Conservation (phyloP, 2,329 filamentous ascomycete species). For the Colletotrichum melonis region DNA sequence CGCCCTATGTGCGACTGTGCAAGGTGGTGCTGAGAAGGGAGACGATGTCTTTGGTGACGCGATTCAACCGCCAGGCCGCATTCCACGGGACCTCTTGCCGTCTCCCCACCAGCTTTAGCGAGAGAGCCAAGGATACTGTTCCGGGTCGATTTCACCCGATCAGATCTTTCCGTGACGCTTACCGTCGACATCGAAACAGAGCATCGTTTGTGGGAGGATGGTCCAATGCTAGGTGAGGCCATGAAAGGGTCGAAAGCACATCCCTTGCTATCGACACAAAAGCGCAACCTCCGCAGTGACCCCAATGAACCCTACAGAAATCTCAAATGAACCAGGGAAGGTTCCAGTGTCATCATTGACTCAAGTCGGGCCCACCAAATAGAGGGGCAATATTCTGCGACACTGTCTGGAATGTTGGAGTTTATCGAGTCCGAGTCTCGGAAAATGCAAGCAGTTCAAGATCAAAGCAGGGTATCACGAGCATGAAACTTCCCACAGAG, state of each 20-base stretch:
- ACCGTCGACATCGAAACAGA: background rate
- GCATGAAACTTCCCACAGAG: too few species aligned
- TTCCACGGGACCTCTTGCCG: background rate
- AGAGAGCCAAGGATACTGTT: background rate
- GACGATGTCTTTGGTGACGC: background rate
- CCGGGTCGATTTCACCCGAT: too few species aligned
- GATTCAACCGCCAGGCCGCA: background rate
- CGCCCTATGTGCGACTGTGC: conserved; percentile 36
- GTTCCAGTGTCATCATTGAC: background rate
- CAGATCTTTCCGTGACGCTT: background rate
- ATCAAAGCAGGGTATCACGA: too few species aligned
- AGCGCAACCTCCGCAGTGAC: background rate
- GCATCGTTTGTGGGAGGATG: background rate
- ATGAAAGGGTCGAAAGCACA: background rate
- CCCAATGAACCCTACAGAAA: background rate
- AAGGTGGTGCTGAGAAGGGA: background rate
- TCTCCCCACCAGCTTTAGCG: background rate
- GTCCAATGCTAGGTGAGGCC: background rate
- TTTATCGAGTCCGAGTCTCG: background rate
- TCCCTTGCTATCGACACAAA: background rate
- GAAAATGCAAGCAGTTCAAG: background rate
- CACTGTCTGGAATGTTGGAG: background rate
- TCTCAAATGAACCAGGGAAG: too few species aligned
- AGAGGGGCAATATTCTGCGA: background rate
- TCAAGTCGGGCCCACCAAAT: background rate